Percentiles rank a stretch among this genome's conserved stretches.
Conservation (phyloP, 1,284 basidiomycete species). For the Ustilago bromivora region DNA sequence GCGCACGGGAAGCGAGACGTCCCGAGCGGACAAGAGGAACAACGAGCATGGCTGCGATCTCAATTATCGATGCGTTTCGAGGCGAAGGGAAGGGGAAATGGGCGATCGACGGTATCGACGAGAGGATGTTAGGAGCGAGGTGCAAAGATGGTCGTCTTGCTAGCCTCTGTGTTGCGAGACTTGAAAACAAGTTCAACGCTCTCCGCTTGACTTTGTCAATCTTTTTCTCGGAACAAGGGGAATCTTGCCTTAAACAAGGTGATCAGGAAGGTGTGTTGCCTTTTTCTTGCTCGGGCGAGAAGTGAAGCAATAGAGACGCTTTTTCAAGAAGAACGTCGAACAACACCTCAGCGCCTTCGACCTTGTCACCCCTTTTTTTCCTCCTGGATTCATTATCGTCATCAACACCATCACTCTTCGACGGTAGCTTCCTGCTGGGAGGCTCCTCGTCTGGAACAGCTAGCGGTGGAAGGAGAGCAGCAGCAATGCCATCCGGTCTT, state of each 20-base stretch:
- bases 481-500: conserved; percentile 33
- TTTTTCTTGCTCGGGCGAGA: conserved; percentile 30
- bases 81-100: neutral
- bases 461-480: neutral
- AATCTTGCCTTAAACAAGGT: conserved; percentile 1
- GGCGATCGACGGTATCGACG: neutral
- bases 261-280: conserved; percentile 10
- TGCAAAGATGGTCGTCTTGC: neutral
- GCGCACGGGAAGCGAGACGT: conserved; percentile 28
- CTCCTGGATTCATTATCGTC: neutral
- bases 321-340: conserved; percentile 9
- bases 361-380: neutral
- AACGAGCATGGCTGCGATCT: conserved; percentile 24
- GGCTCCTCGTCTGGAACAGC: neutral
- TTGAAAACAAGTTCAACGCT: conserved; percentile 9
- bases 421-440: neutral
- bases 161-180: neutral
- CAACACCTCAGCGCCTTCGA: conserved; percentile 6
- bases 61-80: neutral
- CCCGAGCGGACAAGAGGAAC: conserved; percentile 35
- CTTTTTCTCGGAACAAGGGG: conserved; percentile 34
- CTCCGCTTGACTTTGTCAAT: conserved; percentile 13
- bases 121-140: neutral
- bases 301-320: neutral
- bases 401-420: neutral